These are phyloP conservation scores for Eugenia klotzschiana DNA, from an alignment of 441 rosid genomes.

Conservation along the genomic window DNA sequence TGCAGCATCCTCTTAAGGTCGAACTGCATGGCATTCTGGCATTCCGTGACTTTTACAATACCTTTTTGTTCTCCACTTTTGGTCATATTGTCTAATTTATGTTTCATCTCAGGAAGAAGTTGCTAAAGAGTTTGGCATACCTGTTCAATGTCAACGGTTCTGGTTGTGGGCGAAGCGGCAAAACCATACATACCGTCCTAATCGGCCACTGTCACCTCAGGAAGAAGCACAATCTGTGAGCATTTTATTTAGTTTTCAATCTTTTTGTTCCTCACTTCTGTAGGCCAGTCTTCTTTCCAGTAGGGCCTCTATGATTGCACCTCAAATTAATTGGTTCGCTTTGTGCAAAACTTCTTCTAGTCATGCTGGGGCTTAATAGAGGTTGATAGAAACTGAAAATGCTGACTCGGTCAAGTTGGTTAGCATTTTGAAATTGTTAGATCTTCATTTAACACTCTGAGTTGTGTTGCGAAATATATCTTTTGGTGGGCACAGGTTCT, in stretches of 20 bases:
- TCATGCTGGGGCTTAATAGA: background rate
- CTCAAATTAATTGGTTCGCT: background rate
- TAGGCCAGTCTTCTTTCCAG: background rate
- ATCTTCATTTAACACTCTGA: background rate
- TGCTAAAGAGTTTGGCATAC: conserved; percentile 34
- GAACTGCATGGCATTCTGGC: background rate
- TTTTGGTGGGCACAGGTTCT: background rate
- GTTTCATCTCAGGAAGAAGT: conserved; percentile 28
- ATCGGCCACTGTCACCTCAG: conserved; percentile 23
- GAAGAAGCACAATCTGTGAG: conserved; percentile 36
- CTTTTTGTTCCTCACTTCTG: background rate
- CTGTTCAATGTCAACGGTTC: conserved; percentile 39
- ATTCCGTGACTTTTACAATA: background rate
- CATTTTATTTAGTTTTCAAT: background rate
- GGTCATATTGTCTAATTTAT: background rate
- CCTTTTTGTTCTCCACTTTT: background rate
- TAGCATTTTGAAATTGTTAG: background rate
- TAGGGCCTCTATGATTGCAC: background rate
- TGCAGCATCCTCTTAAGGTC: background rate
- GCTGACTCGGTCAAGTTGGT: background rate
- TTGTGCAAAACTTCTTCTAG: background rate
- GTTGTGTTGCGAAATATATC: background rate
- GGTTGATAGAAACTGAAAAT: background rate
- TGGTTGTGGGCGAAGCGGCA: conserved; percentile 52
- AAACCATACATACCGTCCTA: conserved; percentile 41